phyloP scores from a whole-genome alignment of 495 filamentous ascomycete species.

The Thermothielavioides terrestris region DNA sequence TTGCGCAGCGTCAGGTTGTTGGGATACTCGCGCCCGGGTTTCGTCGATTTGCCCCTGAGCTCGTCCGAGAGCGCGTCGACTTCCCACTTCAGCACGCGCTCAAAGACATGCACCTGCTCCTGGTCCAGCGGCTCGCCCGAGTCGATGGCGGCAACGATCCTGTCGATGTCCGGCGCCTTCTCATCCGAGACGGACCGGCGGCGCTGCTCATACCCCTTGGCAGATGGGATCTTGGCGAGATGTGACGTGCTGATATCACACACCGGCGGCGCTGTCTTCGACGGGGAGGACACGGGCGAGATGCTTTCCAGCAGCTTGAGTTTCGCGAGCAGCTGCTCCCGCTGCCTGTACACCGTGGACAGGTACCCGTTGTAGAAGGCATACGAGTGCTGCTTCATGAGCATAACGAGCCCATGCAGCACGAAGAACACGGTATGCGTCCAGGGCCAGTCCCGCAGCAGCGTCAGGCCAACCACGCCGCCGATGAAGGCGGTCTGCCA shows the following conservation, averaged over 20 bases:
- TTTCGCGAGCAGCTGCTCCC: constrained; percentile 24
- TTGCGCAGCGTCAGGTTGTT: constrained; percentile 57
- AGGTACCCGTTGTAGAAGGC: constrained; percentile 69
- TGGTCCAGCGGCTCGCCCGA: constrained; percentile 47
- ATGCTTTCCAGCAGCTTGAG: constrained; percentile 30
- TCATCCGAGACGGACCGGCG: constrained; percentile 31
- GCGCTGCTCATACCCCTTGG: constrained; percentile 33
- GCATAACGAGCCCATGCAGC: constrained; percentile 58
- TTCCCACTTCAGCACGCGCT: constrained; percentile 52
- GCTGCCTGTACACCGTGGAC: constrained; percentile 48
- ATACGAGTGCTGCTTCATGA: constrained; percentile 77
- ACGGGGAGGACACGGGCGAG: constrained; percentile 28
- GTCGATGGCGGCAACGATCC: constrained; percentile 47
- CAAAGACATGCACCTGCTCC: constrained; percentile 51
- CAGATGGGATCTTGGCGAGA: constrained; percentile 30
- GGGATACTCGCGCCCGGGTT: constrained; percentile 45
- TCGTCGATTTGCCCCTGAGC: constrained; percentile 49
- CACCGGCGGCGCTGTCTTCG: constrained; percentile 23
- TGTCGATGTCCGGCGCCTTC: constrained; percentile 32
- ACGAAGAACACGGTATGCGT: constrained; percentile 62
- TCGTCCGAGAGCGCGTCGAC: constrained; percentile 53
- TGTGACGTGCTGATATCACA: constrained; percentile 31
- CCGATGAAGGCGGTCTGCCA: constrained; percentile 58
- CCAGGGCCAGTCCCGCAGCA: constrained; percentile 67
- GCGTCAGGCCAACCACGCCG: constrained; percentile 49